Evolutionary conservation across 2,329 filamentous ascomycete species (phyloP), one percentile per base, ranked within the genome.

Genomic region (Cercospora canescens): DNA sequence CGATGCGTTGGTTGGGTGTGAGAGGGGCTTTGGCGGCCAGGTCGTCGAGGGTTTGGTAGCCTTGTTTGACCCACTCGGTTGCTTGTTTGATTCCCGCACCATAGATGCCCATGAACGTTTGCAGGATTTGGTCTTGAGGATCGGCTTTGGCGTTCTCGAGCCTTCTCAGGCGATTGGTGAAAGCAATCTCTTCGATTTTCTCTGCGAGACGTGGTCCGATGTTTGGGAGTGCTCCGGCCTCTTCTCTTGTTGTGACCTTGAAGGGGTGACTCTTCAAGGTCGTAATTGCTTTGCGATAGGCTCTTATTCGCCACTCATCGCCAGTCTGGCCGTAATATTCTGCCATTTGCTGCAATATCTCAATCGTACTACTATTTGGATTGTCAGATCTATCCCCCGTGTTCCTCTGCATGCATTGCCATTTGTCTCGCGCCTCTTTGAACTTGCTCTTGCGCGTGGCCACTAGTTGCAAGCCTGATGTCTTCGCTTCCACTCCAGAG

Each of bases 121-220:
- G 86, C 1, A 96, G 79, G 0, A 87, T 79, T 16, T 83, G 79
- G 69, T 93, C 88, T n/a, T 84, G 82, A 0, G 90, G 87, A 55
- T 96, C 90, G 3, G 83, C 79, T 62, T 86, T 85, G 0, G 91
- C 87, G 71, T 89, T 87, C 35, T 96, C 90, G 0, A 97, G 84
- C 39, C 90, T 86, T 48, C 86, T 86, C 0, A 97, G 85, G 28
- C 84, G 83, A 72, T 92, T 86, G 0, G 92, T 97, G 41, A 84
- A 83, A 2, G 88, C 91, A 50, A 97, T 96, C 75, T 97, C 94
- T 73, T 95, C 92, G 69, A 98, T 95, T 77, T 97, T 97, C 28
- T 86, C 83, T 0, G 93, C 93, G 1, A 97, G 81, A 1, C 91
- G 86, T 11, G 82, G 73, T 7, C 94, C 94, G 37, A 97, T 88